These are phyloP conservation scores for Macrolepiota dolichaula DNA, from an alignment of 768 basidiomycete species.

Conservation along the genomic window DNA sequence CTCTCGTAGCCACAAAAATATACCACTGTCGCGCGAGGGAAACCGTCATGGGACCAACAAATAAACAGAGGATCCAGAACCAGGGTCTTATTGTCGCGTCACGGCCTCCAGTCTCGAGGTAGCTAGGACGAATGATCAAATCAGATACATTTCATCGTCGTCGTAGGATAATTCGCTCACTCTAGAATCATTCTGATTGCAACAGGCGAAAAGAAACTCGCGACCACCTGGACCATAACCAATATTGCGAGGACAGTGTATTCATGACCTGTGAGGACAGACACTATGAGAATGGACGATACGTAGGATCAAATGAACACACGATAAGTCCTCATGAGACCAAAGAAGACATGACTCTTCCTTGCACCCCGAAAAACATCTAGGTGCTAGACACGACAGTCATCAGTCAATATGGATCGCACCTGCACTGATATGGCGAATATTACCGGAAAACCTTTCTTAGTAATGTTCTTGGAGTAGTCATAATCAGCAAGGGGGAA, in stretches of 20 bases:
- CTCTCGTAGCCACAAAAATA: conserved; percentile 41
- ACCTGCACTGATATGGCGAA: no score
- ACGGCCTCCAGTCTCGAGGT: conserved; percentile 19
- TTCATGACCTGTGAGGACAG: conserved; percentile 15
- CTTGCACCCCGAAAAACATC: conserved; percentile 38
- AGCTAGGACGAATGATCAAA: conserved; percentile 11
- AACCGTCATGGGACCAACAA: conserved; percentile 5
- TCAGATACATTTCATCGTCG: neutral
- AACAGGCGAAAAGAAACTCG: conserved; percentile 33
- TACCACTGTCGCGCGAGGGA: conserved; percentile 24
- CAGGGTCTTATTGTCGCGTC: conserved; percentile 13
- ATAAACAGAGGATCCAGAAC: conserved; percentile 16
- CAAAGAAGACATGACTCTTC: conserved; percentile 42
- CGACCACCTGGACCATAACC: conserved; percentile 23
- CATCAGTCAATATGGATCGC: neutral
- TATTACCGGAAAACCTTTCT: conserved; percentile 22
- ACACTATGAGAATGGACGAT: neutral
- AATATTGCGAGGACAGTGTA: conserved; percentile 27
- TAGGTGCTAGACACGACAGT: conserved; percentile 21
- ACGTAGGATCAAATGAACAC: neutral
- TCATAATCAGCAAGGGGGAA: conserved; percentile 69
- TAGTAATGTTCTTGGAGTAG: conserved; percentile 23
- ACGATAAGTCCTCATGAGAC: conserved; percentile 37
- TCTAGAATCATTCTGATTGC: conserved; percentile 39
- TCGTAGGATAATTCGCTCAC: conserved; percentile 19